phyloP scores from a whole-genome alignment of 164 flowering plant genomes.

The Berberis vulgaris region DNA sequence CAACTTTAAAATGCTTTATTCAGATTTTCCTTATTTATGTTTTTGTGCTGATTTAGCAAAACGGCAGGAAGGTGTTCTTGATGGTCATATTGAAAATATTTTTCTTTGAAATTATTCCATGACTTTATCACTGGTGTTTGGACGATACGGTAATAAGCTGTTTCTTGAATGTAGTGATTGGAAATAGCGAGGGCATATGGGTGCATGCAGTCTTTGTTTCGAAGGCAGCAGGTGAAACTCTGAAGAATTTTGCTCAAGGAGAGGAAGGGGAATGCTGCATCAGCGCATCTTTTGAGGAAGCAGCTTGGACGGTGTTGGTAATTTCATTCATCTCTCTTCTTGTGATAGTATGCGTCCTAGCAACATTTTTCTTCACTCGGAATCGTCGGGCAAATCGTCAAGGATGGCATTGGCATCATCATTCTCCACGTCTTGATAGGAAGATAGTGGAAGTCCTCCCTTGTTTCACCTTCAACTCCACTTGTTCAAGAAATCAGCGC shows the following conservation, averaged over 20 bases:
- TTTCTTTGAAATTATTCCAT: background rate
- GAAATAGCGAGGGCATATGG: constrained; percentile 27
- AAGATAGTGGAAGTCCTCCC: constrained; percentile 33
- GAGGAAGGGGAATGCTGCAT: constrained; percentile 47
- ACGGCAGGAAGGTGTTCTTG: no score
- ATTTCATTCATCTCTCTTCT: constrained; percentile 46
- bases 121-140: background rate
- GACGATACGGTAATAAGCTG: background rate
- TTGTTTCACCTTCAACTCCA: constrained; percentile 19
- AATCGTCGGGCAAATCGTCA: constrained; percentile 20
- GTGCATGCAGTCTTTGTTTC: constrained; percentile 55
- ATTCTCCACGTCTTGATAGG: constrained; percentile 17
- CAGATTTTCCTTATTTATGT: no score
- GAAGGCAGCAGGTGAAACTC: constrained; percentile 36
- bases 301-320: constrained; percentile 42
- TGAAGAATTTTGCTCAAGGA: constrained; percentile 32
- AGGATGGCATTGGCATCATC: constrained; percentile 12
- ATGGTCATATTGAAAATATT: background rate
- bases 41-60: no score
- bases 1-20: no score
- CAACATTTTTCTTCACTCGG: constrained; percentile 25
- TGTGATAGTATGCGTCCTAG: constrained; percentile 28
- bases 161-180: constrained; percentile 33
- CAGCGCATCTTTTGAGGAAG: constrained; percentile 20
- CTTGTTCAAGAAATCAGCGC: constrained; percentile 7